Evolutionary conservation across 2,329 filamentous ascomycete genomes (phyloP).

Genomic region (Xylaria arbuscula): DNA sequence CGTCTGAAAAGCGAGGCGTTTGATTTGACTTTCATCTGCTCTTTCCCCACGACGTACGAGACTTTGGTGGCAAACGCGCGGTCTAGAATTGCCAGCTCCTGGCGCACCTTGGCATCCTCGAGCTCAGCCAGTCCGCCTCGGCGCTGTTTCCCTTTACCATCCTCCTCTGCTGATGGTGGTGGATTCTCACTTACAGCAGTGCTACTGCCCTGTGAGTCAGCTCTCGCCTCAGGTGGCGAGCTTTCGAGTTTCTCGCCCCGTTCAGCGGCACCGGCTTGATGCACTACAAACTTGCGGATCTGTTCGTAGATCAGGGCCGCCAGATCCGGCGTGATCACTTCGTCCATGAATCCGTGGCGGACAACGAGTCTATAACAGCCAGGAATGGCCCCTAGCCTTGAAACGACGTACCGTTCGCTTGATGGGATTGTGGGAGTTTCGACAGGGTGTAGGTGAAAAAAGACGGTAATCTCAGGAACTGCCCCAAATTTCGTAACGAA

Average conservation of each 20-base stretch:
- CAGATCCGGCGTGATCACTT: conserved; percentile 73
- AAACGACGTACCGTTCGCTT: conserved; percentile 60
- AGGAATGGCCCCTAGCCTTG: conserved; percentile 59
- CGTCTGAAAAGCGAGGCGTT: conserved; percentile 56
- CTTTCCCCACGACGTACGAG: conserved; percentile 70
- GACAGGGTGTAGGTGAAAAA: conserved; percentile 77
- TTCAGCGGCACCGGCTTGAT: conserved; percentile 43
- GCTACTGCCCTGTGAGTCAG: conserved; percentile 23
- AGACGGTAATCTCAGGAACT: conserved; percentile 74
- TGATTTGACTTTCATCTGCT: conserved; percentile 64
- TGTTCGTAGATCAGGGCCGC: conserved; percentile 70
- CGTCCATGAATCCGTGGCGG: conserved; percentile 78
- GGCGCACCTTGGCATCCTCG: conserved; percentile 44
- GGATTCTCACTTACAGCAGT: conserved; percentile 23
- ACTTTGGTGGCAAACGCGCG: conserved; percentile 60
- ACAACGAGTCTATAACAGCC: conserved; percentile 76
- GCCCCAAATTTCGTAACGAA: conserved; percentile 78
- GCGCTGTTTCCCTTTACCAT: conserved; percentile 27
- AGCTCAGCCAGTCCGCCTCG: conserved; percentile 39
- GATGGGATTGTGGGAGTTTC: conserved; percentile 66
- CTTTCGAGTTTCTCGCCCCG: conserved; percentile 29
- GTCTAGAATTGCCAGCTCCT: conserved; percentile 58
- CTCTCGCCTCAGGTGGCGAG: conserved; percentile 23
- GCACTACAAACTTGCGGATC: conserved; percentile 62
- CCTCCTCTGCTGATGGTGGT: conserved; percentile 3